A percentile compares a stretch with the other conserved stretches of the same genome.
These are phyloP conservation scores for Cryptosporidium canis DNA, from an alignment of 169 alveolate species.

Conservation along the genomic window DNA sequence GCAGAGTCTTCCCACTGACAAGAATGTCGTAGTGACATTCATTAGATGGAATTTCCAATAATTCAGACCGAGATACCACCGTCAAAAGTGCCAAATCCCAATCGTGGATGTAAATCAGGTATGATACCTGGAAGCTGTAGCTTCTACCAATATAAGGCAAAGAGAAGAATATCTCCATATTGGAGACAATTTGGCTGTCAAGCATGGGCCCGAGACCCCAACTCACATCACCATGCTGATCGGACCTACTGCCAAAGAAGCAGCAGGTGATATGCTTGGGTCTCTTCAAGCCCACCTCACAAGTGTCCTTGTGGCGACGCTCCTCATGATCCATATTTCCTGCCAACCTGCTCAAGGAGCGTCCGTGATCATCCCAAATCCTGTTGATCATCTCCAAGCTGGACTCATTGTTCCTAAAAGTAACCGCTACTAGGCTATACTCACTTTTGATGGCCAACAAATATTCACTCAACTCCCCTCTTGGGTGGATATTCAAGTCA, in stretches of 20 bases:
- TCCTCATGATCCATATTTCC: background rate
- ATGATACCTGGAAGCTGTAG: constrained; percentile 4
- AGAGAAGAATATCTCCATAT: constrained; percentile 6
- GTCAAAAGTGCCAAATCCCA: constrained; percentile 43
- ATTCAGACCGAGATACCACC: background rate
- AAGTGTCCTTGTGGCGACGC: background rate
- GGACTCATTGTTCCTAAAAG: background rate
- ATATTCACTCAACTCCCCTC: background rate
- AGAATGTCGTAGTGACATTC: background rate
- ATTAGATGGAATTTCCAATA: background rate
- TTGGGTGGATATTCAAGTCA: background rate
- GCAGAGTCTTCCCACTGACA: background rate
- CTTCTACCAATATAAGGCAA: constrained; percentile 18
- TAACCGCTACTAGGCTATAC: constrained; percentile 4
- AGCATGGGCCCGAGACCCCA: background rate
- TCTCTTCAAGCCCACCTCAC: background rate
- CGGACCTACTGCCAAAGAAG: background rate
- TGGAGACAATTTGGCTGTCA: background rate
- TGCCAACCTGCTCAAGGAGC: background rate
- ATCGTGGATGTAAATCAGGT: constrained; percentile 9
- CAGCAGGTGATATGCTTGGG: constrained; percentile 8
- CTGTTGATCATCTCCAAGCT: background rate
- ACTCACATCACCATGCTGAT: background rate
- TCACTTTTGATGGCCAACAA: background rate
- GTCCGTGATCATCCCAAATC: constrained; percentile 18